These are phyloP conservation scores for Pholiota microspora DNA, from an alignment of 768 basidiomycete species.

Conservation along the genomic window DNA sequence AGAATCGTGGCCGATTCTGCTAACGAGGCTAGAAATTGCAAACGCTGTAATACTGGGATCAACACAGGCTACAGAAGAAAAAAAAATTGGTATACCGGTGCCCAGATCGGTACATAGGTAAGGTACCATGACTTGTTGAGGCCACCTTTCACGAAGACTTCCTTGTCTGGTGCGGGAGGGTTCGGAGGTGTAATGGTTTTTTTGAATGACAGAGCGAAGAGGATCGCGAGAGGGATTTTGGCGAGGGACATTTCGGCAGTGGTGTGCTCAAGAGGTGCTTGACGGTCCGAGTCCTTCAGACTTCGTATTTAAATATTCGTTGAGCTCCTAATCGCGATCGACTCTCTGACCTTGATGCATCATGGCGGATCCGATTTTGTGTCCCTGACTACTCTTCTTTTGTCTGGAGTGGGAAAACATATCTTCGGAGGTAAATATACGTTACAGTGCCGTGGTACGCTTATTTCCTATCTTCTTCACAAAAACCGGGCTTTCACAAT, in stretches of 20 bases:
- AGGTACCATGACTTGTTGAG: not conserved
- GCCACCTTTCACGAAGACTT: not conserved
- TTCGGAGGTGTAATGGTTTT: not conserved
- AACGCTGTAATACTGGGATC: not conserved
- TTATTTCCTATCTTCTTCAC: too few relatives aligned
- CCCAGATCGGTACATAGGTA: conserved; percentile 12
- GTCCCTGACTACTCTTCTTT: not conserved
- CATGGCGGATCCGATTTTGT: not conserved
- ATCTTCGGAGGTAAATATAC: too few relatives aligned
- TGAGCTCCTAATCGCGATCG: too few relatives aligned
- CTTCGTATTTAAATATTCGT: too few relatives aligned
- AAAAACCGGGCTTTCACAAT: too few relatives aligned
- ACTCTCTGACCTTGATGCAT: too few relatives aligned
- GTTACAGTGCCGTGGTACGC: too few relatives aligned
- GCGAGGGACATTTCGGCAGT: conserved; percentile 1
- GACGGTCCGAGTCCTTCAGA: too few relatives aligned
- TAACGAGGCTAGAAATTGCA: not conserved
- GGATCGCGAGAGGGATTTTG: not conserved
- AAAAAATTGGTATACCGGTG: not conserved
- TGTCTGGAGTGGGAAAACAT: too few relatives aligned
- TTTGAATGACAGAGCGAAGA: not conserved
- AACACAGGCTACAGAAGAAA: not conserved
- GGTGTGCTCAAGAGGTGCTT: too few relatives aligned
- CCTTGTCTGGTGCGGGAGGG: not conserved
- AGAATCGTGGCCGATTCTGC: not conserved